Evolutionary conservation across 1,284 basidiomycete species (phyloP).

Genomic region (Ganoderma sp.): DNA sequence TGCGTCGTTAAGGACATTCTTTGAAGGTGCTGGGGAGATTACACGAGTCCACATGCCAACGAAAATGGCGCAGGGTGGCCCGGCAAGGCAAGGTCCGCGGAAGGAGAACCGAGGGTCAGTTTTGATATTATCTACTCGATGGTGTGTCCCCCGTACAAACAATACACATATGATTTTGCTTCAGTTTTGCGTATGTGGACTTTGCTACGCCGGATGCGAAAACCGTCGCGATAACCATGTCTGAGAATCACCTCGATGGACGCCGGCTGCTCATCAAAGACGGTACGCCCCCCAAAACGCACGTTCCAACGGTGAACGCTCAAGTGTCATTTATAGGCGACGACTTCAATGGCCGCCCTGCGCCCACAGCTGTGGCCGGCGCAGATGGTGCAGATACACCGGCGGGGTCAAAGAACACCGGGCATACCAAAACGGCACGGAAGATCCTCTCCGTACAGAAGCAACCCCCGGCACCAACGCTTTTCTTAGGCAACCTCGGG

Average conservation of each 20-base stretch:
- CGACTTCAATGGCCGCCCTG: conserved; percentile 73
- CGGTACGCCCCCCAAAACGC: conserved; percentile 54
- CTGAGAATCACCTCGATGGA: conserved; percentile 85
- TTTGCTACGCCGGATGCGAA: conserved; percentile 83
- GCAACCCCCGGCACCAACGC: conserved; percentile 80
- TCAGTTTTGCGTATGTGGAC: conserved; percentile 95
- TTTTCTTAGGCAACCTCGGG: conserved; percentile 90
- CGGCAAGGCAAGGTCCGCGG: conserved; percentile 43
- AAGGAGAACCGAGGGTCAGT: conserved; percentile 75
- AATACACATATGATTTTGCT: conserved; percentile 22
- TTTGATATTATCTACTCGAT: conserved; percentile 17
- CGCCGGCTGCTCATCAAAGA: conserved; percentile 93
- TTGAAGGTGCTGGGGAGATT: conserved; percentile 74
- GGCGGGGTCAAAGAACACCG: conserved; percentile 44
- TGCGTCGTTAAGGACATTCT: conserved; percentile 73
- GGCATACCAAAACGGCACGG: conserved; percentile 78
- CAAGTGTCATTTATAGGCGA: conserved; percentile 54
- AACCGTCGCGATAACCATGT: conserved; percentile 74
- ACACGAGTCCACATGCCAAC: conserved; percentile 79
- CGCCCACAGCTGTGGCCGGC: conserved; percentile 41
- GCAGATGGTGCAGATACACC: conserved; percentile 36
- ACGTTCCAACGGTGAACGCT: background rate
- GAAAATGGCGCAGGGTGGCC: conserved; percentile 48
- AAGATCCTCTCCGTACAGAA: conserved; percentile 84
- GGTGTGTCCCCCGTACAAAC: conserved; percentile 6